Evolutionary conservation across 2,329 filamentous ascomycete genomes (phyloP).

Genomic region (Apiospora marii): DNA sequence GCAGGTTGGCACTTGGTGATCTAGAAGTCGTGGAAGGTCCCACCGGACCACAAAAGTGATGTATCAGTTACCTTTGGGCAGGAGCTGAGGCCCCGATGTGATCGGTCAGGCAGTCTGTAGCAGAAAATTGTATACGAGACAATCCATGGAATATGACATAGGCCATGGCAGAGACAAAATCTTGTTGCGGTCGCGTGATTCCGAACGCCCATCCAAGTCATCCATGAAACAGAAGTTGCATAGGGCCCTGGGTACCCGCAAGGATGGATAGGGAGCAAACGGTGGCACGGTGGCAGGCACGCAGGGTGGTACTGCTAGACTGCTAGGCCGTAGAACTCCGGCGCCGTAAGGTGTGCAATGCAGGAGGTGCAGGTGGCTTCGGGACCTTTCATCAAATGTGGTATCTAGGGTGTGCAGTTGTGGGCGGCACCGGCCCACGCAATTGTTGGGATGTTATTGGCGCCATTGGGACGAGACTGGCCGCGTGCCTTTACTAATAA

Average conservation of each 20-base stretch:
- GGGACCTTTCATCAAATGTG: not conserved
- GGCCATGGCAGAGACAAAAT: not conserved
- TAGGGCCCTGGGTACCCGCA: constrained; percentile 6
- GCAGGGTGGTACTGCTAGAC: not conserved
- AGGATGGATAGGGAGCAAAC: not conserved
- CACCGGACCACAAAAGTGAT: constrained; percentile 20
- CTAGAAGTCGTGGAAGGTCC: constrained; percentile 17
- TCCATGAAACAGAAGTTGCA: constrained; percentile 19
- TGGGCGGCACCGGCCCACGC: constrained; percentile 17
- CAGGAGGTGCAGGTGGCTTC: constrained; percentile 12
- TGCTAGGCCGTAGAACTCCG: not conserved
- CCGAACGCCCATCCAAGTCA: constrained; percentile 13
- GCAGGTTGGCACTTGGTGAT: constrained; percentile 13
- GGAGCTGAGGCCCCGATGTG: not conserved
- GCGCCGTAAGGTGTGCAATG: not conserved
- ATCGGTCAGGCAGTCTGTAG: constrained; percentile 15
- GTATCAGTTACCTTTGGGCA: constrained; percentile 3
- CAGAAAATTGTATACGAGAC: constrained; percentile 11
- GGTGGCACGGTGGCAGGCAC: not conserved
- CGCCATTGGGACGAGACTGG: not conserved
- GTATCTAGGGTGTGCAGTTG: constrained; percentile 2
- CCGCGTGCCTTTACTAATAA: not conserved
- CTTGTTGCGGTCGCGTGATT: constrained; percentile 13
- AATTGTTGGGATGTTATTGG: constrained; percentile 10
- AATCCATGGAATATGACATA: constrained; percentile 15